Evolutionary conservation across 345 rosid genomes (phyloP).

Genomic region (Atalantia buxifolia): DNA sequence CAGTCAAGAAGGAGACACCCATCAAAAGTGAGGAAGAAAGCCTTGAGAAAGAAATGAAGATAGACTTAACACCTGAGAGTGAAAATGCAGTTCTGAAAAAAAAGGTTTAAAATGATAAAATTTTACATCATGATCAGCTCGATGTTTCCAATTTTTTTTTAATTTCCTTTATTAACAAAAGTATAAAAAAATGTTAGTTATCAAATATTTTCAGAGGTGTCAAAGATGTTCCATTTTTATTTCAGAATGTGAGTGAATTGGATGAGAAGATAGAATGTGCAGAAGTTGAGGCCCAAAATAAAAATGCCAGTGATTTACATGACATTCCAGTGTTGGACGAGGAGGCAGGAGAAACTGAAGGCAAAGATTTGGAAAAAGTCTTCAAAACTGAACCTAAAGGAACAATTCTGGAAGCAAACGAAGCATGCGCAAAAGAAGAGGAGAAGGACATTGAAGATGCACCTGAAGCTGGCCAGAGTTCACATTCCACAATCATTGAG

Average conservation of each 20-base stretch:
- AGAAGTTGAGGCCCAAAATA: background rate
- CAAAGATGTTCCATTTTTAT: background rate
- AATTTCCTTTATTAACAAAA: background rate
- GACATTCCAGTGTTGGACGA: background rate
- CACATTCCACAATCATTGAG: background rate
- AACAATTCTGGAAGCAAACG: slow-evolving; percentile 4
- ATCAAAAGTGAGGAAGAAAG: slow-evolving; percentile 9
- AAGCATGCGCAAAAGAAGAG: background rate
- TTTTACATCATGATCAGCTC: background rate
- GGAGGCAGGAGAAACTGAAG: slow-evolving; percentile 14
- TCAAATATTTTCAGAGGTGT: background rate
- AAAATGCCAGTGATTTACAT: slow-evolving; percentile 1
- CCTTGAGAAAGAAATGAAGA: slow-evolving; percentile 8
- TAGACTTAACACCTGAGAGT: slow-evolving; percentile 7
- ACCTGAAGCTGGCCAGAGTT: slow-evolving; percentile 8
- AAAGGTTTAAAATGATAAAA: slow-evolving; percentile 8
- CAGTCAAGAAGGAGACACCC: slow-evolving; percentile 9
- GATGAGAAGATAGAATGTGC: slow-evolving; percentile 4
- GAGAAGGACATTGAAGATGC: slow-evolving; percentile 13
- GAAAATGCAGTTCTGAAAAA: slow-evolving; percentile 1
- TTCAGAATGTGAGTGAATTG: slow-evolving; percentile 15
- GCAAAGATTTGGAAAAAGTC: background rate
- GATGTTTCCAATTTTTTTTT: background rate
- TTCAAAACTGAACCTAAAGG: slow-evolving; percentile 18
- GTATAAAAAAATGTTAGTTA: background rate